Base-by-base conservation (phyloP, 2,329 filamentous ascomycete genomes). In the Venturia asperata region DNA sequence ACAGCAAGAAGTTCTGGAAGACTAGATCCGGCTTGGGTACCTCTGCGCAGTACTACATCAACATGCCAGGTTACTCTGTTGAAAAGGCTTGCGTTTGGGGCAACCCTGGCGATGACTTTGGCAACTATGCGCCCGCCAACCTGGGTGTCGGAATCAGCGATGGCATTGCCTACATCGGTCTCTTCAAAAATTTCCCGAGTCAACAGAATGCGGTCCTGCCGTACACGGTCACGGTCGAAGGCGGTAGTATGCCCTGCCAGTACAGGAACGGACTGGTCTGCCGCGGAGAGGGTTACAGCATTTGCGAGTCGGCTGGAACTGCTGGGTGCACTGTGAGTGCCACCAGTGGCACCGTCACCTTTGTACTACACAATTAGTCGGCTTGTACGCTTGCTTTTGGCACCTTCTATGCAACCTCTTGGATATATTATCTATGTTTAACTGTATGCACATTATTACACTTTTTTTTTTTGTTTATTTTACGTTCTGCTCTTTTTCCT, bases 31-130 rank as follows among this genome's bases (percentile, higher is more conserved):
- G 84, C 71, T 83, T 83, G 75, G 71, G 79, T 62, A 97, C 94
- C 63, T 92, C 91, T 61, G 92, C 92, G 56, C 94, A 97, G 79
- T 97, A 96, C 84, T 99, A 99, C 75, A 84, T 97, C 78, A 97
- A 97, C 84, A 89, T 89, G 71, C 83, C 85, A 70, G 92, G 91
- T 67, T 80, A 89, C 64, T 71, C 77, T 21, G 78, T 86, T 66
- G 75, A 85, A 69, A 78, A 92, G 15, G 90, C 85, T 62, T 99
- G 94, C 79, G 77, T 83, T 66, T 97, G 94, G 94, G 80, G 84
- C 65, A 72, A 79, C 66, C 77, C 81, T 68, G 76, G 81, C 66
- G 87, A 94, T 69, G 97, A 97, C 85, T 96, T 81, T 66, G 87
- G 94, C 69, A 97, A 99, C 85, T 96, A 84, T 83, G 88, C 94